phyloP scores from a whole-genome alignment of 2,329 filamentous ascomycete genomes.

The Moelleriella libera region DNA sequence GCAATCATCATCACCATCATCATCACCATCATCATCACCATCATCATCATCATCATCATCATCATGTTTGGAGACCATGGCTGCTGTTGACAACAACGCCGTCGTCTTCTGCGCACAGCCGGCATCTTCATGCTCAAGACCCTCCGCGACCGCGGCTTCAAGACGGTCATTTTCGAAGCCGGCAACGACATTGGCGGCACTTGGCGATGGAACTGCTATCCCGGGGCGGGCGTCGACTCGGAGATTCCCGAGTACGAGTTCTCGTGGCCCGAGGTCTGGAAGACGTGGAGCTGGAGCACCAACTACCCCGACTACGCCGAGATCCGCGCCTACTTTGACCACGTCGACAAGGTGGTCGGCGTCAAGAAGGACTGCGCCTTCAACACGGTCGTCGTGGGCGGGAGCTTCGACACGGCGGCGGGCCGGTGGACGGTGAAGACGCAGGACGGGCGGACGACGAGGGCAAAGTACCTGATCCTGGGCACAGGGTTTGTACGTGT shows the following conservation, averaged over 20 bases:
- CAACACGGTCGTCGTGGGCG: slow-evolving; percentile 37
- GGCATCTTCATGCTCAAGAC: slow-evolving; percentile 37
- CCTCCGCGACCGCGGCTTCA: slow-evolving; percentile 33
- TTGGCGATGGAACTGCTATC: slow-evolving; percentile 44
- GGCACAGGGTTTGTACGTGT: slow-evolving; percentile 33
- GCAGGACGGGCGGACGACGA: slow-evolving; percentile 31
- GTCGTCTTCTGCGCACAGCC: slow-evolving; percentile 7
- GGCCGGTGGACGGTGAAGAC: slow-evolving; percentile 37
- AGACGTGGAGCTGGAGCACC: slow-evolving; percentile 42
- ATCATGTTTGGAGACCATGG: no score
- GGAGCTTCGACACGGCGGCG: slow-evolving; percentile 31
- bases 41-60: not conserved
- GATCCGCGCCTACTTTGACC: slow-evolving; percentile 42
- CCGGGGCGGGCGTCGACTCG: slow-evolving; percentile 38
- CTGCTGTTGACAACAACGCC: no score
- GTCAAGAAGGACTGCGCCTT: slow-evolving; percentile 44
- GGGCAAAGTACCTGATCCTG: slow-evolving; percentile 35
- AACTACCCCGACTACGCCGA: slow-evolving; percentile 38
- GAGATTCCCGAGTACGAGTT: slow-evolving; percentile 39
- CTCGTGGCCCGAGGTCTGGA: slow-evolving; percentile 33
- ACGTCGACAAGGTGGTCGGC: slow-evolving; percentile 38
- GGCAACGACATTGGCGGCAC: slow-evolving; percentile 35
- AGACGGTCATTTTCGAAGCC: slow-evolving; percentile 35
- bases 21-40: no score
- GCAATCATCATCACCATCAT: not conserved